phyloP scores from a whole-genome alignment of 2,329 filamentous ascomycete genomes.

The Penicillium sp. region DNA sequence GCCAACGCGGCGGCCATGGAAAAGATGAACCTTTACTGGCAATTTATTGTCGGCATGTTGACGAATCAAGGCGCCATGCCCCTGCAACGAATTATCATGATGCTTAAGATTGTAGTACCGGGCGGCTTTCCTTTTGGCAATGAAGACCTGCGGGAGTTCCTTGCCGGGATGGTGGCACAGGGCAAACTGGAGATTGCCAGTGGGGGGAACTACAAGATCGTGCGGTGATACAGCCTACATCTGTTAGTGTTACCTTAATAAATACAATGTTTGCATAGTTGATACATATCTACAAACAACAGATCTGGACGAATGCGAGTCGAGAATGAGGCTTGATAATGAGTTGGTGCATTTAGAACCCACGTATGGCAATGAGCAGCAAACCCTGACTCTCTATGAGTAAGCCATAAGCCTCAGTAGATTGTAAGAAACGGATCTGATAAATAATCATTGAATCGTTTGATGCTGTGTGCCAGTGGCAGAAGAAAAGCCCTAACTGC shows the following conservation, averaged over 20 bases:
- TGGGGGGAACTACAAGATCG: conserved; percentile 65
- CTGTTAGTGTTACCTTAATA: not conserved
- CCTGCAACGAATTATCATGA: conserved; percentile 77
- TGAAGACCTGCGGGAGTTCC: conserved; percentile 78
- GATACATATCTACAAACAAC: too few species aligned
- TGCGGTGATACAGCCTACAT: conserved; percentile 3
- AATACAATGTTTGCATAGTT: not conserved
- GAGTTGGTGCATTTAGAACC: too few species aligned
- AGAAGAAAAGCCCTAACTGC: too few species aligned
- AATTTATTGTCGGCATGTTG: conserved; percentile 92
- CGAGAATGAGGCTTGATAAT: too few species aligned
- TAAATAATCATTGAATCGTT: too few species aligned
- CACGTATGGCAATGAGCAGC: too few species aligned
- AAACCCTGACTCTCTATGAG: too few species aligned
- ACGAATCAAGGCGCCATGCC: conserved; percentile 88
- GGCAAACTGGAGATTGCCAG: conserved; percentile 63
- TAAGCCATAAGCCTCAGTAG: too few species aligned
- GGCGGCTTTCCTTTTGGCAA: conserved; percentile 86
- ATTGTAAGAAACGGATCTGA: too few species aligned
- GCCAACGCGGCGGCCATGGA: conserved; percentile 61
- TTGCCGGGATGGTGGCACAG: conserved; percentile 71
- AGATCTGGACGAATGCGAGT: too few species aligned
- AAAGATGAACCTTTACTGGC: conserved; percentile 74
- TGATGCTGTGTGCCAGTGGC: too few species aligned
- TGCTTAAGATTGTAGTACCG: conserved; percentile 87